Evolutionary conservation across 169 alveolate genomes (phyloP), one percentile per base, ranked within the genome.

Genomic region (Ichthyophthirius multifiliis): DNA sequence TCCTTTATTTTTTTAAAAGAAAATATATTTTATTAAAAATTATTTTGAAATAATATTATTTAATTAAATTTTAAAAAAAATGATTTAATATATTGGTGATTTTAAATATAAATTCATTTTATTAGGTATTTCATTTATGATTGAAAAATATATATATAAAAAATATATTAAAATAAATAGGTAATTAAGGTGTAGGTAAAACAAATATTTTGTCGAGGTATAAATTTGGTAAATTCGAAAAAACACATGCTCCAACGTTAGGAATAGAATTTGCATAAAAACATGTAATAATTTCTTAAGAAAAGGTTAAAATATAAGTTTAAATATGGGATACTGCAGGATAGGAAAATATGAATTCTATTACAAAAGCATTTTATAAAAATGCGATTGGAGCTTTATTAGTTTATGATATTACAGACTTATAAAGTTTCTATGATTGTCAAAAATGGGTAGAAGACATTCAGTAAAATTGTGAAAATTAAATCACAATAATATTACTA

Each of bases 321-420:
- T 99, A 98, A 83, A 97, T 98, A 15, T 98, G 99, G 99, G 99
- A 98, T 83, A 98, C 99, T 20, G 89, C 99, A 13, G 99, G 99
- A 10, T 99, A 99, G 87, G 99, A 99, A 85, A 93, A 99, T 63
- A 98, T 97, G 88, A 90, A 99, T 77, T 99, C 99, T 48, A 99
- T 99, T 35, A 98, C 99, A 18, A 95, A 98, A 10, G 99, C 99
- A 32, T 98, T 98, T 93, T 99, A 99, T 91, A 91, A 99, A 76
- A 99, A 99, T 37, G 99, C 99, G 7, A 98, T 98, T 31, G 99
- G 99, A 16, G 99, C 99, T 10, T 89, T 99, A 73, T 90, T 99
- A 39, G 99, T 98, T 48, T 99, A 98, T 90, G 99, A 99, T 88
- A 97, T 99, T 32, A 95, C 99, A 30, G 98, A 98, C 85, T 89